phyloP scores from a whole-genome alignment of 2,329 filamentous ascomycete genomes.

The Hypocreales sp. region DNA sequence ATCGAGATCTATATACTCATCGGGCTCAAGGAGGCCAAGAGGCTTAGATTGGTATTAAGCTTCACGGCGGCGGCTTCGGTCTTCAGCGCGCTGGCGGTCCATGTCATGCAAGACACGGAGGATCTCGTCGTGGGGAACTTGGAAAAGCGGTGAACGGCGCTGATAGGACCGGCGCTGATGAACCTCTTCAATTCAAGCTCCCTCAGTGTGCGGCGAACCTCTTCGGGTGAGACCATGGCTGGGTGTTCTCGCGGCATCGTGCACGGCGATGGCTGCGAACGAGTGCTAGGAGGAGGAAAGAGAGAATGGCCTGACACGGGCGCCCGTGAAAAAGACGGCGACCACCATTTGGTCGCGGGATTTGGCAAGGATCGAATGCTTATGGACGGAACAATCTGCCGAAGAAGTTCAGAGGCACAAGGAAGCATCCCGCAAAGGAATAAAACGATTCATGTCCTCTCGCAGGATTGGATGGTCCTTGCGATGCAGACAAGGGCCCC shows the following conservation, averaged over 20 bases:
- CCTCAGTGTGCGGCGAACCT: too few species aligned
- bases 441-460: not conserved
- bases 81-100: conserved; percentile 1
- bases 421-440: not conserved
- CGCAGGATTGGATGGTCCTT: not conserved
- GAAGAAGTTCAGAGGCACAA: not conserved
- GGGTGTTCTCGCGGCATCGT: not conserved
- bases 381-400: not conserved
- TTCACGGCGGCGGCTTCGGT: not conserved
- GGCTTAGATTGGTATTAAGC: not conserved
- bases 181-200: too few species aligned
- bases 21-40: too few species aligned
- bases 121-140: not conserved
- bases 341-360: too few species aligned
- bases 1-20: too few species aligned
- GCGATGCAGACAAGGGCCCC: too few species aligned
- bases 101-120: conserved; percentile 1
- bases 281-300: not conserved
- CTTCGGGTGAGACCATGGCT: not conserved
- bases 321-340: not conserved
- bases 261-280: too few species aligned
- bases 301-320: too few species aligned
- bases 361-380: too few species aligned
- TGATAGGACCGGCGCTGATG: too few species aligned
- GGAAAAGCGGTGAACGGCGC: not conserved